Conservation (phyloP, 148 eudicot species). For the Polygonum aviculare region DNA sequence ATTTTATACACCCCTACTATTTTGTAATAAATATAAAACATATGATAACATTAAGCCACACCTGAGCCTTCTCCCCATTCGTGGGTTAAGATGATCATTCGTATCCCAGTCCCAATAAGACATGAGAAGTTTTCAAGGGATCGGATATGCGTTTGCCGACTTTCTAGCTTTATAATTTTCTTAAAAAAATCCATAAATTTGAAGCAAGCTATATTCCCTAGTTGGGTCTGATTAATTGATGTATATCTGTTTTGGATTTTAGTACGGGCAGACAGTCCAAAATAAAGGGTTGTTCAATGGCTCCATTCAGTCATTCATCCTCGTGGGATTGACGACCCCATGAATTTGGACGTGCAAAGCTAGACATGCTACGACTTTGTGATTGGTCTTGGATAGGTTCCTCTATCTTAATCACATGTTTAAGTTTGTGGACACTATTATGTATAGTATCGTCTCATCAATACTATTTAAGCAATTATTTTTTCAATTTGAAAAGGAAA, state of each 20-base stretch:
- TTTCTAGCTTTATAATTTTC: background rate
- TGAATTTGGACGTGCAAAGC: conserved; percentile 5
- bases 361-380: conserved; percentile 1
- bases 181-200: background rate
- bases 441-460: background rate
- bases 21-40: too few relatives aligned
- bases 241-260: background rate
- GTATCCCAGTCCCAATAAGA: background rate
- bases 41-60: too few relatives aligned
- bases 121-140: background rate
- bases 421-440: background rate
- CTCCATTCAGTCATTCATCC: background rate
- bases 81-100: too few relatives aligned
- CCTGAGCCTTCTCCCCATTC: too few relatives aligned
- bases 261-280: background rate
- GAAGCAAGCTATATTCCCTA: background rate
- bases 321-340: conserved; percentile 7
- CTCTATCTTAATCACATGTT: background rate
- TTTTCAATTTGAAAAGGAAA: background rate
- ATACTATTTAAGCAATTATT: background rate
- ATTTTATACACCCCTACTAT: too few relatives aligned
- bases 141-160: background rate
- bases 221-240: background rate
- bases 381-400: conserved; percentile 4
- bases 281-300: background rate